These are phyloP conservation scores for Abrus precatorius DNA, from an alignment of 306 rosid species.

Conservation along the genomic window DNA sequence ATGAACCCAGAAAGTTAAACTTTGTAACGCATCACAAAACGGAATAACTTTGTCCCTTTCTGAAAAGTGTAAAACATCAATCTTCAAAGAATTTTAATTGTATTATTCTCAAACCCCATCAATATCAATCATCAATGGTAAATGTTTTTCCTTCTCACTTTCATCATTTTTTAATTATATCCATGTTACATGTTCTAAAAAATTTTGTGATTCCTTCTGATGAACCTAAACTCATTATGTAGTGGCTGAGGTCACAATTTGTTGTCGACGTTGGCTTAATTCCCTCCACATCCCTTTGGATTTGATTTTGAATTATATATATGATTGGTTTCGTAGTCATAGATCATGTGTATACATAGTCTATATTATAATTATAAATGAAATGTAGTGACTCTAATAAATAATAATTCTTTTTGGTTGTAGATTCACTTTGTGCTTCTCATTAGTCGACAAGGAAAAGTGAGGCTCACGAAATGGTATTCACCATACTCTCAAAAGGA, in stretches of 20 bases:
- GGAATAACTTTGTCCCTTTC: background rate
- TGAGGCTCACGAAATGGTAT: constrained; percentile 96
- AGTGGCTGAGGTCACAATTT: constrained; percentile 4
- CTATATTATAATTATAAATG: constrained; percentile 5
- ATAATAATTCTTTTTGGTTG: constrained; percentile 3
- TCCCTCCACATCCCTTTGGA: constrained; percentile 12
- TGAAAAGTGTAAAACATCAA: background rate
- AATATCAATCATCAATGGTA: constrained; percentile 43
- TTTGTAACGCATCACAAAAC: constrained; percentile 5
- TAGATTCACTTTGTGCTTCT: constrained; percentile 97
- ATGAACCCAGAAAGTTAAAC: no score
- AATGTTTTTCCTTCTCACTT: constrained; percentile 13
- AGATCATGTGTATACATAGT: background rate
- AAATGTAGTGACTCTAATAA: background rate
- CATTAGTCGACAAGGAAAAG: constrained; percentile 95
- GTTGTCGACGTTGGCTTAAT: background rate
- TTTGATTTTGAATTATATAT: constrained; percentile 24
- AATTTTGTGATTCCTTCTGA: constrained; percentile 20
- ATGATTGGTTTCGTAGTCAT: background rate
- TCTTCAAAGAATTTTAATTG: background rate
- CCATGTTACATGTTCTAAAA: background rate
- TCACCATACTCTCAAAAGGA: constrained; percentile 96
- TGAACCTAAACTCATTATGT: constrained; percentile 20
- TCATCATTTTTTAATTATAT: background rate
- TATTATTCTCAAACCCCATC: constrained; percentile 2